Base-by-base conservation (phyloP, 139 green algal species). In the Tetradesmus lagerheimii region DNA sequence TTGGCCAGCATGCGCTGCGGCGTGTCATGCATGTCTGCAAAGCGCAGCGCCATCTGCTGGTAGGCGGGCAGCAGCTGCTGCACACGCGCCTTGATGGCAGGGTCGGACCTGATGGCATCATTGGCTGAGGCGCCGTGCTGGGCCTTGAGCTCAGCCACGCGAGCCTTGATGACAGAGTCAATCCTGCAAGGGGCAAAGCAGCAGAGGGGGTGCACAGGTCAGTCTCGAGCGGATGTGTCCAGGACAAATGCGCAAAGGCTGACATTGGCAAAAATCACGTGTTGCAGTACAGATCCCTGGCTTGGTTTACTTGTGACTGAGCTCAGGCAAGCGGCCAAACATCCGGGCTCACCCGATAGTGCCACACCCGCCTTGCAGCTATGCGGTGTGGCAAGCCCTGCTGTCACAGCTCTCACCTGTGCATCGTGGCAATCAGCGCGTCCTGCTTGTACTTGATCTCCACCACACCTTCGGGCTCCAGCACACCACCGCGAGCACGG, bases 1-100 rank as follows among this genome's bases (percentile, higher is more conserved):
- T 97, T 91, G 41, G 88, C 80, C 57, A 75, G 86, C 98, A 99
- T 99, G 91, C 98, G 95, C 43, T 94, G 91, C 2, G 97, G 97
- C 25, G 96, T 99, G 95, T 99, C 98, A 91, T 99, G 98, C 96
- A 99, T 98, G 92, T 98, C 97, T 3, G 98, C 98, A 95, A 99
- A 99, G 66, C 93, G 88, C 84, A 96, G 88, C 23, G 97, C 97
- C 66, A 98, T 93, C 90, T 97, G 95, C 74, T 94, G 93, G 91
- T 99, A 99, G 25, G 97, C 92, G 27, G 96, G 97, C 92, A 98
- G 92, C 94, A 99, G 94, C 74, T 89, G 77, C 35, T 91, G 75
- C 94, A 98, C 95, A 12, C 97, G 93, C 14, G 91, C 93, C 66
- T 92, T 90, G 75, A 98, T 93, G 37, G 92, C 89, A 0, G 78